Evolutionary conservation across 2,329 filamentous ascomycete species (phyloP).

Genomic region (Fusarium bulbicola): DNA sequence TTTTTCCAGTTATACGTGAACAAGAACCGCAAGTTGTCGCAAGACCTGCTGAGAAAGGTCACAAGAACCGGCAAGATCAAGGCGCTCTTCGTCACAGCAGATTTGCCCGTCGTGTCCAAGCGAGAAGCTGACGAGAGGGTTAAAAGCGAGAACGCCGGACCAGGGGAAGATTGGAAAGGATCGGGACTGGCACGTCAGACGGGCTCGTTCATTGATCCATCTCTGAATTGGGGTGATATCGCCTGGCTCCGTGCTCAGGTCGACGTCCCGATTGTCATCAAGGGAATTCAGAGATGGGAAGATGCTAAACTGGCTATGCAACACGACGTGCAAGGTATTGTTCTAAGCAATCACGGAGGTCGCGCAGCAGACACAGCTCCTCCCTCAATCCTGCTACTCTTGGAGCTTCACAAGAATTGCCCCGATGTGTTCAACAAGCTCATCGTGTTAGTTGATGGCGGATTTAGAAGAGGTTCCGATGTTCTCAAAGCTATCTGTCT

Average conservation of each 20-base stretch:
- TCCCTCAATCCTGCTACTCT: background rate
- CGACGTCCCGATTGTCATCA: slow-evolving; percentile 68
- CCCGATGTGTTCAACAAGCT: background rate
- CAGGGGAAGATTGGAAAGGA: slow-evolving; percentile 62
- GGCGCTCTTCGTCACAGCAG: slow-evolving; percentile 67
- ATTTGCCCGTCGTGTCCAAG: slow-evolving; percentile 66
- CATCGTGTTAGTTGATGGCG: background rate
- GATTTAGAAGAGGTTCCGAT: background rate
- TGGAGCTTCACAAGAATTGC: background rate
- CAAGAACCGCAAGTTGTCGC: slow-evolving; percentile 61
- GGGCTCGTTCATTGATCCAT: slow-evolving; percentile 65
- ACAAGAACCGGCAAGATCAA: slow-evolving; percentile 55
- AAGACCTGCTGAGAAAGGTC: slow-evolving; percentile 58
- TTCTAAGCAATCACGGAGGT: slow-evolving; percentile 77
- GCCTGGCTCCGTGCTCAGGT: slow-evolving; percentile 63
- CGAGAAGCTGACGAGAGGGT: slow-evolving; percentile 57
- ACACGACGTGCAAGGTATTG: slow-evolving; percentile 70
- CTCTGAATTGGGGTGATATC: slow-evolving; percentile 71
- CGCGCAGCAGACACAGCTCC: slow-evolving; percentile 57
- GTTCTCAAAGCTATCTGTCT: background rate
- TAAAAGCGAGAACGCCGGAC: slow-evolving; percentile 53
- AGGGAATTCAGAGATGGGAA: slow-evolving; percentile 72
- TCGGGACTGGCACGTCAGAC: slow-evolving; percentile 64
- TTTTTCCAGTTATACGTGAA: slow-evolving; percentile 73
- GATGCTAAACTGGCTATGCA: slow-evolving; percentile 71